Evolutionary conservation across 2,329 filamentous ascomycete species (phyloP).

Genomic region (Mariannaea sp.): DNA sequence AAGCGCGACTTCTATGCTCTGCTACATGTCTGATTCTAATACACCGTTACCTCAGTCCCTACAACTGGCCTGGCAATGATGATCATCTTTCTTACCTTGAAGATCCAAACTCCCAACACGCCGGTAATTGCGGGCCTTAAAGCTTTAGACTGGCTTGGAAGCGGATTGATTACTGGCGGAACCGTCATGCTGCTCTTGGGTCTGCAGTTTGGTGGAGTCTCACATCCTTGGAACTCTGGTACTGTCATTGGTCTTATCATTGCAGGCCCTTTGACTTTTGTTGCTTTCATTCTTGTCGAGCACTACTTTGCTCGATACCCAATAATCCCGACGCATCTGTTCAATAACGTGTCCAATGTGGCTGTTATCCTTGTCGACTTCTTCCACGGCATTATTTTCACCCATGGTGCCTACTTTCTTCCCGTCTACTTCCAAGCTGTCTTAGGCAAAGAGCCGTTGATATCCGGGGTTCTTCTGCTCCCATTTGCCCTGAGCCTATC

Average conservation of each 20-base stretch:
- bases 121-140: conserved; percentile 1
- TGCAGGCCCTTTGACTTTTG: background rate
- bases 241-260: background rate
- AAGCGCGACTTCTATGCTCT: no score
- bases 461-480: background rate
- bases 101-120: background rate
- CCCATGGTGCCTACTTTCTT: background rate
- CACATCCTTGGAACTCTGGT: background rate
- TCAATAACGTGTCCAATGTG: background rate
- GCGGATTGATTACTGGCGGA: background rate
- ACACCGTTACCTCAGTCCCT: background rate
- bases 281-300: background rate
- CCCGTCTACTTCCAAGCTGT: conserved; percentile 2
- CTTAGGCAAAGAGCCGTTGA: background rate
- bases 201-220: conserved; percentile 1
- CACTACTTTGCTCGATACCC: background rate
- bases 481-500: conserved; percentile 1
- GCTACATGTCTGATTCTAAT: background rate
- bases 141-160: conserved; percentile 5
- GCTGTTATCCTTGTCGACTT: background rate
- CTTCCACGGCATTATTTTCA: conserved; percentile 2
- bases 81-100: background rate
- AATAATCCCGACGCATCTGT: background rate
- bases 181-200: conserved; percentile 5
- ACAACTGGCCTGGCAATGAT: background rate